Evolutionary conservation across 257 asterid species (phyloP).

Genomic region (Verbena officinalis): DNA sequence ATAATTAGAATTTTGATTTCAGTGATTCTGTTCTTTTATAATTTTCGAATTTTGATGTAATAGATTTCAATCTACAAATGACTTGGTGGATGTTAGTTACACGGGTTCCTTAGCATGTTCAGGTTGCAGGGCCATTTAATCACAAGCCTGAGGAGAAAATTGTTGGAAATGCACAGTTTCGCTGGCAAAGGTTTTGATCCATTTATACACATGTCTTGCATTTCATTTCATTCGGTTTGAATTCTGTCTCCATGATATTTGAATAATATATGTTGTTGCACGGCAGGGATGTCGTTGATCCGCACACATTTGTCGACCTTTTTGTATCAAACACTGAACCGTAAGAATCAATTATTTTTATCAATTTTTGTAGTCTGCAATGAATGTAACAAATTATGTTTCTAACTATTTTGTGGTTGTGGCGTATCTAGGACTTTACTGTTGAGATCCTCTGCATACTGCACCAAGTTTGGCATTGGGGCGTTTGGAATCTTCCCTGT

Average conservation of each 20-base stretch:
- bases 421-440: conserved; percentile 46
- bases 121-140: conserved; percentile 72
- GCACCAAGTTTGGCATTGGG: conserved; percentile 64
- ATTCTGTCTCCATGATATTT: neutral
- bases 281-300: conserved; percentile 64
- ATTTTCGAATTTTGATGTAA: neutral
- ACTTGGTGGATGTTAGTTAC: neutral
- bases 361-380: conserved; percentile 7
- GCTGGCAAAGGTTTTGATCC: conserved; percentile 70
- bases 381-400: conserved; percentile 5
- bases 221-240: neutral
- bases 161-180: conserved; percentile 74
- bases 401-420: conserved; percentile 12
- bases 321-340: conserved; percentile 71
- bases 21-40: neutral
- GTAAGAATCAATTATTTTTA: conserved; percentile 41
- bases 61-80: neutral
- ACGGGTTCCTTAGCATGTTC: conserved; percentile 52
- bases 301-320: conserved; percentile 69
- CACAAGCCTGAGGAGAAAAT: conserved; percentile 57
- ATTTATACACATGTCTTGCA: neutral
- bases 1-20: neutral
- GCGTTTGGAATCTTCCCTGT: conserved; percentile 75
- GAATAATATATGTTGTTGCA: conserved; percentile 15
- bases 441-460: conserved; percentile 67